Percentiles rank a stretch among this genome's conserved stretches.
phyloP scores from a whole-genome alignment of 73 alveolate species.

The Tetrahymena elliotti region DNA sequence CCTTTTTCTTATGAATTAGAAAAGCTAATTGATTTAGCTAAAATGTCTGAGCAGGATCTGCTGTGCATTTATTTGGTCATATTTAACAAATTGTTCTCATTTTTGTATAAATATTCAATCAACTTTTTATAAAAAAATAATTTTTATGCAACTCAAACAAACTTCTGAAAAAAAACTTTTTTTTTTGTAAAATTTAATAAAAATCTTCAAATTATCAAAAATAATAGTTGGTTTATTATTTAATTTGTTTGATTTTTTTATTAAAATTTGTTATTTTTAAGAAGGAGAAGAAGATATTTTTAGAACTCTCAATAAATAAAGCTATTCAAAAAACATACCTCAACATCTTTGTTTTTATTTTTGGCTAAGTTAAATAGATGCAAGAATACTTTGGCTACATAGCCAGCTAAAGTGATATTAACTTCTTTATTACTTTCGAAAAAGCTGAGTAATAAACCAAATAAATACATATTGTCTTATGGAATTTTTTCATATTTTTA shows the following conservation, averaged over 20 bases:
- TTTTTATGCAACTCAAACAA: too few species aligned
- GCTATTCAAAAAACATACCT: not conserved
- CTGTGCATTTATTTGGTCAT: not conserved
- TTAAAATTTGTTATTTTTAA: not conserved
- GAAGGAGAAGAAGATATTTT: too few species aligned
- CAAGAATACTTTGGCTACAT: not conserved
- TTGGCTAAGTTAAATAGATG: not conserved
- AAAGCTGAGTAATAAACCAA: not conserved
- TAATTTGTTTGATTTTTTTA: too few species aligned
- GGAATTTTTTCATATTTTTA: not conserved
- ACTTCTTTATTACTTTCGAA: not conserved
- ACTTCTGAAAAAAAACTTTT: too few species aligned
- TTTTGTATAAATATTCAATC: not conserved
- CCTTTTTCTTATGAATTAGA: not conserved
- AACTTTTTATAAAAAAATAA: not conserved
- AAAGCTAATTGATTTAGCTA: not conserved
- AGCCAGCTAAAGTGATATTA: not conserved
- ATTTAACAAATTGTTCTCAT: not conserved
- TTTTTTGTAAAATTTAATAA: too few species aligned
- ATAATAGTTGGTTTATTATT: not conserved
- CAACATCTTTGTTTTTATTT: not conserved
- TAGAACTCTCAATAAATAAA: not conserved
- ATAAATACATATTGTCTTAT: not conserved
- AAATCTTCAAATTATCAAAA: too few species aligned
- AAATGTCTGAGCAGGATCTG: not conserved